These are phyloP conservation scores for Orychophragmus violaceus DNA, from an alignment of 345 rosid species.

Conservation along the genomic window DNA sequence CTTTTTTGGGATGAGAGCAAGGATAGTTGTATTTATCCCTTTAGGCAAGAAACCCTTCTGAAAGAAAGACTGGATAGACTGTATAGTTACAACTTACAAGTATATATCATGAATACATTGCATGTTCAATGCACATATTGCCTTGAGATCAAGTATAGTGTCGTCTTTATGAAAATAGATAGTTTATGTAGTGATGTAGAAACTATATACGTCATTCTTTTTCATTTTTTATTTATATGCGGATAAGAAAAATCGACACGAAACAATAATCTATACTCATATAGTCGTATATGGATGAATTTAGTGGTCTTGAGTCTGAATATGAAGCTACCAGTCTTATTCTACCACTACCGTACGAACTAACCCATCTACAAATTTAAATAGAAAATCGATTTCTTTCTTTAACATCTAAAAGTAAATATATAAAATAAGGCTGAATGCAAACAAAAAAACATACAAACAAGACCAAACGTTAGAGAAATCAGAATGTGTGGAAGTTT, in stretches of 20 bases:
- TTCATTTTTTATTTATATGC: background rate
- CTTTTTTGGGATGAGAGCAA: too few species aligned
- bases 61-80: too few species aligned
- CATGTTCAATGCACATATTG: constrained; percentile 18
- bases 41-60: too few species aligned
- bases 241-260: constrained; percentile 1
- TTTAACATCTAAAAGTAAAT: background rate
- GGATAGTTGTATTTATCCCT: too few species aligned
- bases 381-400: background rate
- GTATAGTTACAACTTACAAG: too few species aligned
- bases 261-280: constrained; percentile 6
- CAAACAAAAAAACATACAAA: too few species aligned
- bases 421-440: background rate
- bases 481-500: too few species aligned
- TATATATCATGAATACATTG: constrained; percentile 18
- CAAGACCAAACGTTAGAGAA: background rate
- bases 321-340: constrained; percentile 7
- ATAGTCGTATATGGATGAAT: background rate
- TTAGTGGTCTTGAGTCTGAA: constrained; percentile 11
- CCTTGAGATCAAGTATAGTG: constrained; percentile 9
- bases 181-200: constrained; percentile 26
- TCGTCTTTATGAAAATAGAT: constrained; percentile 15
- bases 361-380: constrained; percentile 11
- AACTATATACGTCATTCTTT: constrained; percentile 27
- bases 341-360: constrained; percentile 21